phyloP scores from a whole-genome alignment of 176 grass and related monocot species.

The Carex scoparia region DNA sequence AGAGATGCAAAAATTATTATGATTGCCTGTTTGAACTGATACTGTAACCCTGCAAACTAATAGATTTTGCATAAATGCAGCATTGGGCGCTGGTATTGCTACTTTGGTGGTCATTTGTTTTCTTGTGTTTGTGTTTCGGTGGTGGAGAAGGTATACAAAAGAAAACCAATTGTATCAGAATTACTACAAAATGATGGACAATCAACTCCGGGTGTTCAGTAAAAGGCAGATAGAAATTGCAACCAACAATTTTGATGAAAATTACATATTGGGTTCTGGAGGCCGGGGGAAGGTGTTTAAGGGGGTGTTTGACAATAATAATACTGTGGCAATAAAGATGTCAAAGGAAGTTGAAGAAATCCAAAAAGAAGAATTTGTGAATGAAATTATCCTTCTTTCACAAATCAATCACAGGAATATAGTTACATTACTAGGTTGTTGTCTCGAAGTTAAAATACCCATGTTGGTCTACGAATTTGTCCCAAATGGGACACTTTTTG shows the following conservation, averaged over 20 bases:
- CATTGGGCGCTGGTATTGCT: too few species aligned
- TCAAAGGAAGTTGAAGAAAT: background rate
- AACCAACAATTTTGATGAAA: constrained; percentile 14
- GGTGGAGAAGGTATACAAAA: too few species aligned
- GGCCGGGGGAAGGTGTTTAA: background rate
- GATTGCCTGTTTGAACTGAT: too few species aligned
- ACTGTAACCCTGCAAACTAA: too few species aligned
- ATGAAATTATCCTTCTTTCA: constrained; percentile 18
- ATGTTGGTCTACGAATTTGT: constrained; percentile 36
- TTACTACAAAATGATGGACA: constrained; percentile 16
- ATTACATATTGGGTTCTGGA: background rate
- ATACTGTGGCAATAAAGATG: background rate
- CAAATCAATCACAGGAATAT: constrained; percentile 18
- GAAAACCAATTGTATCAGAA: too few species aligned
- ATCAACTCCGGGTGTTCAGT: background rate
- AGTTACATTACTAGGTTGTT: background rate
- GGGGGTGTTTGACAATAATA: background rate
- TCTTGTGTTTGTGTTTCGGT: too few species aligned
- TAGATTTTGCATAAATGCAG: too few species aligned
- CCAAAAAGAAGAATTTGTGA: constrained; percentile 28
- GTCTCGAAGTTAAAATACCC: constrained; percentile 30
- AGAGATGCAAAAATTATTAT: too few species aligned
- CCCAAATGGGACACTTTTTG: background rate
- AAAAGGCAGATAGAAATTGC: background rate
- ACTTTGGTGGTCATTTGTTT: too few species aligned